Evolutionary conservation across 2,329 filamentous ascomycete genomes (phyloP).

Genomic region (Pseudogymnoascus sp.): DNA sequence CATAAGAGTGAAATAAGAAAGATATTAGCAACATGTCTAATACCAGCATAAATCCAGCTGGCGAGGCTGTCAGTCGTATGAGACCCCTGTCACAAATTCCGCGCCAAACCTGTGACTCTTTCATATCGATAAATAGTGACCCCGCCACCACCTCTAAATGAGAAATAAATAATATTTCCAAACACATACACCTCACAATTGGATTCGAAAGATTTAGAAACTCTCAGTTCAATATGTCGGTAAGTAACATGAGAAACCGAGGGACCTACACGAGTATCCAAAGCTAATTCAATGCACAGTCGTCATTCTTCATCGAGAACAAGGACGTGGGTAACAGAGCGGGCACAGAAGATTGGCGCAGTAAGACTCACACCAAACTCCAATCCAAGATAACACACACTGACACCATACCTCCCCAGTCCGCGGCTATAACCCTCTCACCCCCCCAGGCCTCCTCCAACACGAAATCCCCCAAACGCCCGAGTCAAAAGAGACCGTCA

Average conservation of each 20-base stretch:
- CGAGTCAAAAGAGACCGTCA: constrained; percentile 43
- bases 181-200: neutral
- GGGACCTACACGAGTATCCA: constrained; percentile 3
- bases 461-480: constrained; percentile 66
- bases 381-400: constrained; percentile 20
- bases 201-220: neutral
- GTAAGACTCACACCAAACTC: constrained; percentile 39
- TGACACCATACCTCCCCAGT: constrained; percentile 38
- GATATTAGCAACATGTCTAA: neutral
- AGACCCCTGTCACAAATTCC: neutral
- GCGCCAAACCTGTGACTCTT: constrained; percentile 1
- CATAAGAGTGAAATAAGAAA: neutral
- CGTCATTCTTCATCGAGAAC: constrained; percentile 67
- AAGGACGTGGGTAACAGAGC: constrained; percentile 68
- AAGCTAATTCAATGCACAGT: constrained; percentile 15
- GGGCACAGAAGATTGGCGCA: constrained; percentile 73
- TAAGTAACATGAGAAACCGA: constrained; percentile 10
- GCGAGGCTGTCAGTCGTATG: neutral
- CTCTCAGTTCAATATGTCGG: constrained; percentile 13
- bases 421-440: constrained; percentile 87
- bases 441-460: constrained; percentile 87
- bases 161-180: constrained; percentile 6
- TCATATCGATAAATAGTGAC: constrained; percentile 5
- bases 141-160: neutral
- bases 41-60: neutral